Conservation (phyloP, 306 rosid genomes). For the Senna siamea region DNA sequence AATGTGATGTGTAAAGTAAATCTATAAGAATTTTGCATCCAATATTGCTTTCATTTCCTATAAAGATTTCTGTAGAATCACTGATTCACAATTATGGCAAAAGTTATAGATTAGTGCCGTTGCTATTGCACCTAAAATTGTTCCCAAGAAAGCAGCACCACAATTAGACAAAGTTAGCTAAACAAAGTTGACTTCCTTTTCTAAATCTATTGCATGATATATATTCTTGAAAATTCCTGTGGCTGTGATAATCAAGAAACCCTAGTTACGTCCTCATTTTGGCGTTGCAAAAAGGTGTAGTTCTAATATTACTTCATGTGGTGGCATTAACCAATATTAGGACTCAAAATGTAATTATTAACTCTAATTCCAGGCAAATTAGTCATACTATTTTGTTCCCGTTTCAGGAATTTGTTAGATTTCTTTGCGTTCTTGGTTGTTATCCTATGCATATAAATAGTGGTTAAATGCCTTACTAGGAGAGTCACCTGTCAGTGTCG, state of each 20-base stretch:
- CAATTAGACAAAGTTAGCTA: neutral
- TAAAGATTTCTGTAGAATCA: neutral
- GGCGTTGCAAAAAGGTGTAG: neutral
- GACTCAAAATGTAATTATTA: slow-evolving; percentile 18
- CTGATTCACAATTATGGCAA: neutral
- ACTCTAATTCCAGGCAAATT: neutral
- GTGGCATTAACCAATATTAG: neutral
- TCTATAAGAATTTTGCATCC: neutral
- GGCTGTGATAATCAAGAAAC: neutral
- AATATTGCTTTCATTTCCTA: neutral
- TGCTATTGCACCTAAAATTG: neutral
- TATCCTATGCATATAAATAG: slow-evolving; percentile 56
- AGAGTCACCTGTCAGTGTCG: slow-evolving; percentile 5
- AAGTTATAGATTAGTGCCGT: neutral
- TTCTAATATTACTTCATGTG: slow-evolving; percentile 25
- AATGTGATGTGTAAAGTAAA: neutral
- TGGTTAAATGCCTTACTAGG: slow-evolving; percentile 16
- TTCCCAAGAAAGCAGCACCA: slow-evolving; percentile 19
- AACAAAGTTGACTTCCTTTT: neutral
- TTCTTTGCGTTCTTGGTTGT: slow-evolving; percentile 72
- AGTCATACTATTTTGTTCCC: neutral
- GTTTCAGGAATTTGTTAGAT: slow-evolving; percentile 65
- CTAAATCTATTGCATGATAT: neutral
- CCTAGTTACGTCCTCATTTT: neutral
- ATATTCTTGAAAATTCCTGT: slow-evolving; percentile 22